A percentile compares a stretch with the other conserved stretches of the same genome.
These are phyloP conservation scores for Hymenoscyphus scutula DNA, from an alignment of 2,329 filamentous ascomycete genomes.

Conservation along the genomic window DNA sequence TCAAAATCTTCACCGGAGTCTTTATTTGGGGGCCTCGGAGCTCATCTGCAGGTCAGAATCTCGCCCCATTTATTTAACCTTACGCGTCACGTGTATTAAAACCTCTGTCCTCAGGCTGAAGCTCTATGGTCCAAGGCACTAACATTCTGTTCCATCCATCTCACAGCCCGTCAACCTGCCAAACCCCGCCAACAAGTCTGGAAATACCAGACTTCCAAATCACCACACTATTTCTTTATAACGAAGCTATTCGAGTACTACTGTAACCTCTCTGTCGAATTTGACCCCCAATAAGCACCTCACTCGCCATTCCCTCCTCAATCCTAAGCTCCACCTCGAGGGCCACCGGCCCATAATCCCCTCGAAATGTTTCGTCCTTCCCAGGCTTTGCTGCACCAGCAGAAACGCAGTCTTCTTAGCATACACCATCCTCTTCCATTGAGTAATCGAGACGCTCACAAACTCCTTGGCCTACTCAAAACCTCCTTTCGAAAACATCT, in stretches of 20 bases:
- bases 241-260: background rate
- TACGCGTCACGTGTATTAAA: too few species aligned
- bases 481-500: slow-evolving; percentile 62
- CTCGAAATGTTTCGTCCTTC: slow-evolving; percentile 49
- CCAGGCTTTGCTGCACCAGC: slow-evolving; percentile 44
- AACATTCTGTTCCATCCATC: background rate
- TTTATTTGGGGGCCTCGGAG: background rate
- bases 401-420: slow-evolving; percentile 43
- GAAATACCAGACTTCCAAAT: background rate
- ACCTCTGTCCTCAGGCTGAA: too few species aligned
- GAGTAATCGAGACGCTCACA: slow-evolving; percentile 54
- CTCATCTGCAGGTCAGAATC: too few species aligned
- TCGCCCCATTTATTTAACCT: too few species aligned
- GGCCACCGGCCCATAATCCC: slow-evolving; percentile 3
- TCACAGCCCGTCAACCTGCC: background rate
- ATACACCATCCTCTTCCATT: slow-evolving; percentile 52
- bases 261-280: background rate
- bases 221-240: background rate
- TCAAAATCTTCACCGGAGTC: background rate
- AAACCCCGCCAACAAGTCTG: background rate
- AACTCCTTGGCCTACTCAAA: slow-evolving; percentile 59
- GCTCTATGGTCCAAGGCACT: background rate
- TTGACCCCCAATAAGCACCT: background rate
- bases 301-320: background rate
- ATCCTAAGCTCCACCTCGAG: background rate